A percentile compares a stretch with the other conserved stretches of the same genome.
Conservation (phyloP, 768 basidiomycete genomes). For the Dendrothele bispora region DNA sequence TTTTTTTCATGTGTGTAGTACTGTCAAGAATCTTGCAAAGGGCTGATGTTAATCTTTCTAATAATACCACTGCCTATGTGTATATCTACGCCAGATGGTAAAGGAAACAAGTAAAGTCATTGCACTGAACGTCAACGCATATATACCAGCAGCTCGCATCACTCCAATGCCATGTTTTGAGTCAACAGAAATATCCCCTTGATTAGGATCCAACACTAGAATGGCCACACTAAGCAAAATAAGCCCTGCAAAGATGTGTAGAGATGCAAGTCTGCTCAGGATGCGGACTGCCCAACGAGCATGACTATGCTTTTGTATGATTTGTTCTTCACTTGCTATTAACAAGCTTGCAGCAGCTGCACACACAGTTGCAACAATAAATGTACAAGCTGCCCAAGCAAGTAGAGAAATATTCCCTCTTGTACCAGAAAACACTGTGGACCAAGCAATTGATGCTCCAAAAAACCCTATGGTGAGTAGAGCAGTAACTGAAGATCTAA, state of each 20-base stretch:
- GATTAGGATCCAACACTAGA: slow-evolving; percentile 15
- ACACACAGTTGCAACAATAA: slow-evolving; percentile 18
- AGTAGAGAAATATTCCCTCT: slow-evolving; percentile 21
- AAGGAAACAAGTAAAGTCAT: neutral
- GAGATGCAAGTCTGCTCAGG: slow-evolving; percentile 9
- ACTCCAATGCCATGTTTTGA: neutral
- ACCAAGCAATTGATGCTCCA: slow-evolving; percentile 26
- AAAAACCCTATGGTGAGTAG: slow-evolving; percentile 19
- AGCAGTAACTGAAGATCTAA: slow-evolving; percentile 14
- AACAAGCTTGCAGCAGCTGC: slow-evolving; percentile 16
- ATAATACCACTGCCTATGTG: neutral
- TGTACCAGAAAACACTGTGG: slow-evolving; percentile 19
- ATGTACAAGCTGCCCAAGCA: slow-evolving; percentile 18
- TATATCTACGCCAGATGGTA: slow-evolving; percentile 3
- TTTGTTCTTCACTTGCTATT: slow-evolving; percentile 11
- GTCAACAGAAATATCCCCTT: neutral
- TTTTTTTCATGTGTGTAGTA: too few species aligned
- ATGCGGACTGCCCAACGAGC: slow-evolving; percentile 19
- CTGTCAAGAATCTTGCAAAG: too few species aligned
- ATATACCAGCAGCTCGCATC: slow-evolving; percentile 2
- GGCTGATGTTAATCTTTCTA: too few species aligned
- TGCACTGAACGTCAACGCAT: slow-evolving; percentile 5
- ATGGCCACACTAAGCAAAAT: slow-evolving; percentile 14
- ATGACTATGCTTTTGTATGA: slow-evolving; percentile 7
- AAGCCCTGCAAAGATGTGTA: slow-evolving; percentile 19